Conservation (phyloP, 305 asterid species). For the Fraxinus latifolia region DNA sequence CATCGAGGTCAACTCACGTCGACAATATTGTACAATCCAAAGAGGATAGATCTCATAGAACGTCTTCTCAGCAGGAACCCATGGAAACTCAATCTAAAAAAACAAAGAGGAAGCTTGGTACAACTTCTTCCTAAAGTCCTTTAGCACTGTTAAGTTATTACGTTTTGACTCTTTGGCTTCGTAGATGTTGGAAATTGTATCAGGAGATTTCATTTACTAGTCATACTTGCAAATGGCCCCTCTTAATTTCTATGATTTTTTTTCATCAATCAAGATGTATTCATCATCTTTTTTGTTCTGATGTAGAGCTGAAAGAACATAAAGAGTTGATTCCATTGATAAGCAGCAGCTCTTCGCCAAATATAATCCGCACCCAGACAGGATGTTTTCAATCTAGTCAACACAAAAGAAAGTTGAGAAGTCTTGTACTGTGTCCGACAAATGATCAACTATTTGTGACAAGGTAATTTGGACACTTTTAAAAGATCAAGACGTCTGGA, state of each 20-base stretch:
- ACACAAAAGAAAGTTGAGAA: conserved; percentile 55
- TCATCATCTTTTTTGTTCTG: conserved; percentile 18
- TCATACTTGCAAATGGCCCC: background rate
- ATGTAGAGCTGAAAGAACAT: conserved; percentile 37
- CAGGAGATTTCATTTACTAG: background rate
- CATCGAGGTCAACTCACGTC: conserved; percentile 18
- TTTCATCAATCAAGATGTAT: background rate
- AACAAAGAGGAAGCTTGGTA: conserved; percentile 43
- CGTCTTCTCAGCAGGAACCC: conserved; percentile 22
- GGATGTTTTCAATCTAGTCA: conserved; percentile 34
- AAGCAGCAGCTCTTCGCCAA: conserved; percentile 32
- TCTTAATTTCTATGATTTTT: background rate
- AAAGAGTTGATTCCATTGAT: conserved; percentile 36
- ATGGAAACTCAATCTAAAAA: conserved; percentile 30
- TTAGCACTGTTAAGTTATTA: background rate
- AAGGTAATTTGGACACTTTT: conserved; percentile 30
- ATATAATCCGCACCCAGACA: conserved; percentile 31
- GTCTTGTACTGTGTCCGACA: conserved; percentile 45
- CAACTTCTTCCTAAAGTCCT: background rate
- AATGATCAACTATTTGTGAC: conserved; percentile 51
- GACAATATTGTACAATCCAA: conserved; percentile 23
- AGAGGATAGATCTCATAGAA: conserved; percentile 24
- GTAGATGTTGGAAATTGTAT: background rate
- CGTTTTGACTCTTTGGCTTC: background rate
- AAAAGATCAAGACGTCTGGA: background rate